A percentile compares a stretch with the other conserved stretches of the same genome.
Evolutionary conservation across 805 yeast genomes (phyloP).

Genomic region (Myxozyma neotropica): DNA sequence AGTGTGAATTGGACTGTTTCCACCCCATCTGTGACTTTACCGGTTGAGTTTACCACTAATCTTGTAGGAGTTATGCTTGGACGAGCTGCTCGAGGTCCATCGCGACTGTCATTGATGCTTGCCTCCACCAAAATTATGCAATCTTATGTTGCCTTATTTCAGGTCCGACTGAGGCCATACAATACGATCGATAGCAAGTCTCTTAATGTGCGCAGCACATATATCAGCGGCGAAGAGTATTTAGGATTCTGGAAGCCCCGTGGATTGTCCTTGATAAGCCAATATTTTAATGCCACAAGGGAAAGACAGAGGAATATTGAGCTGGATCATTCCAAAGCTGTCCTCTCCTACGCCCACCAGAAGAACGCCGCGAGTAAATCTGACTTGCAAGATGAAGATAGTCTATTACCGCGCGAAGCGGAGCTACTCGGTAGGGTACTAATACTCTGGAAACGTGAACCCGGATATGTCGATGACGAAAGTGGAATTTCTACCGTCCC

Average conservation of each 20-base stretch:
- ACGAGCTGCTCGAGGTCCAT: constrained; percentile 23
- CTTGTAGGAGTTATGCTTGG: constrained; percentile 22
- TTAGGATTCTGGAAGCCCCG: constrained; percentile 32
- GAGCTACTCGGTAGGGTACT: constrained; percentile 2
- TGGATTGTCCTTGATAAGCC: constrained; percentile 19
- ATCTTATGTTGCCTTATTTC: constrained; percentile 25
- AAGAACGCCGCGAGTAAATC: background rate
- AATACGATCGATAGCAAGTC: constrained; percentile 11
- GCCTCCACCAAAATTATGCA: constrained; percentile 17
- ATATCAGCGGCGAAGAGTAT: constrained; percentile 28
- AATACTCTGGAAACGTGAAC: constrained; percentile 15
- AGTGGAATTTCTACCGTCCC: background rate
- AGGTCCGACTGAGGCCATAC: constrained; percentile 22
- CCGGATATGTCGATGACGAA: constrained; percentile 8
- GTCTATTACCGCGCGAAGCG: background rate
- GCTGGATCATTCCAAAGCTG: constrained; percentile 13
- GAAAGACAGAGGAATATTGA: constrained; percentile 1
- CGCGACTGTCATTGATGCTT: constrained; percentile 18
- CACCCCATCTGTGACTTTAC: constrained; percentile 20
- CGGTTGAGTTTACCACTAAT: constrained; percentile 27
- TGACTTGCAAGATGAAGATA: background rate
- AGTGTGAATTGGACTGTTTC: constrained; percentile 31
- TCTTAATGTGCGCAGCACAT: constrained; percentile 14
- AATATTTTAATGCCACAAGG: constrained; percentile 3
- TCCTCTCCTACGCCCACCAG: background rate